Evolutionary conservation across 2,329 filamentous ascomycete genomes (phyloP).

Genomic region (Xylaria sp.): DNA sequence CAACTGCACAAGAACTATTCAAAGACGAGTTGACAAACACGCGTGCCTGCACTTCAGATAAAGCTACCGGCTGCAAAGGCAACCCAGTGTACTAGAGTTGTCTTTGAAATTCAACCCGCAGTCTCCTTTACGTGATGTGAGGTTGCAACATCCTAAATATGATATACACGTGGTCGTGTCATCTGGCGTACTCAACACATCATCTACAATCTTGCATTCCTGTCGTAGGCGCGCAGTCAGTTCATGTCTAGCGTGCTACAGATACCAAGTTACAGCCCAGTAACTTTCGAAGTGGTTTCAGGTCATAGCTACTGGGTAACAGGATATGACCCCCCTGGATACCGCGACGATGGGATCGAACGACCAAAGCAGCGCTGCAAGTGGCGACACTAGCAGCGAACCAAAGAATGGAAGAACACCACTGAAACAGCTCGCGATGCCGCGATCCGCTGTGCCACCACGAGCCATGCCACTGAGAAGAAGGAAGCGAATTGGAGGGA

Average conservation of each 20-base stretch:
- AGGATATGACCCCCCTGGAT: not conserved
- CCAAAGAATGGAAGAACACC: slow-evolving; percentile 1
- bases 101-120: not conserved
- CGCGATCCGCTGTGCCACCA: not conserved
- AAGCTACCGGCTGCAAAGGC: not conserved
- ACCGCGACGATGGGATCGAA: not conserved
- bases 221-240: not conserved
- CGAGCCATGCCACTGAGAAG: not conserved
- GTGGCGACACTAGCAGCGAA: not conserved
- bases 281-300: not conserved
- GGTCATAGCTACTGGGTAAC: not conserved
- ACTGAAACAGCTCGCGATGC: not conserved
- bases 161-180: not conserved
- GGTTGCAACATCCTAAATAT: not conserved
- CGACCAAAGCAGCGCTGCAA: not conserved
- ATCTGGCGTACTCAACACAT: not conserved
- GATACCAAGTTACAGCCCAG: not conserved
- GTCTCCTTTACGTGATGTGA: not conserved
- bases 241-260: not conserved
- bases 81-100: not conserved
- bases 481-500: slow-evolving; percentile 21
- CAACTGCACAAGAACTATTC: not conserved
- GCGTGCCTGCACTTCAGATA: not conserved
- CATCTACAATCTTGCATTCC: not conserved
- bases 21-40: not conserved